These are phyloP conservation scores for Pulicaria dysenterica DNA, from an alignment of 129 eudicot genomes.

Conservation along the genomic window DNA sequence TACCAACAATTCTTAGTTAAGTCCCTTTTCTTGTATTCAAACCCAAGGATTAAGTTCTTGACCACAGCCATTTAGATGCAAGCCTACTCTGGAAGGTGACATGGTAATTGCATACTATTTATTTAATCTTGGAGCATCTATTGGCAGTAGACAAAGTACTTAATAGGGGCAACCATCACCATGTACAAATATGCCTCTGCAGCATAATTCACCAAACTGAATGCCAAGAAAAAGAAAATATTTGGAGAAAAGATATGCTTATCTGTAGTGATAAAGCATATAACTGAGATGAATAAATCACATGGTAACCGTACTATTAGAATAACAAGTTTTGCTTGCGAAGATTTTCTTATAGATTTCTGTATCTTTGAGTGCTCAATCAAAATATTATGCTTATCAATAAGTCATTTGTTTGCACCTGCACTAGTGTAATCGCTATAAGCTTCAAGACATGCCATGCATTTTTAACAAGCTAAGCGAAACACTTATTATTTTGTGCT, in stretches of 20 bases:
- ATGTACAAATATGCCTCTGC: constrained; percentile 1
- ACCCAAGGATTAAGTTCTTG: constrained; percentile 6
- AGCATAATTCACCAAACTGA: constrained; percentile 1
- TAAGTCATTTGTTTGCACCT: constrained; percentile 3
- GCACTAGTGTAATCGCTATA: constrained; percentile 12
- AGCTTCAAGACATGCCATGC: neutral
- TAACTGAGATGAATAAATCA: constrained; percentile 16
- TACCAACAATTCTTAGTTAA: constrained; percentile 17
- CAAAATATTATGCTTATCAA: constrained; percentile 21
- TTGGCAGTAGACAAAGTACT: constrained; percentile 14
- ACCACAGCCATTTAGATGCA: constrained; percentile 19
- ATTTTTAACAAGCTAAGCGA: neutral
- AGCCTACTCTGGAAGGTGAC: neutral
- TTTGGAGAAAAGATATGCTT: constrained; percentile 11
- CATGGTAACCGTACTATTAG: constrained; percentile 24
- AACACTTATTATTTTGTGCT: neutral
- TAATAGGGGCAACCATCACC: constrained; percentile 18
- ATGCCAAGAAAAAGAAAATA: constrained; percentile 9
- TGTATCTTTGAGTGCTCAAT: constrained; percentile 24
- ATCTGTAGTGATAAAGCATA: constrained; percentile 23
- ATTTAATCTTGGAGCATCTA: constrained; percentile 5
- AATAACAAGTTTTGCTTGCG: constrained; percentile 6
- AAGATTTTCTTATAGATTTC: constrained; percentile 26
- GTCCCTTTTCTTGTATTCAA: constrained; percentile 9
- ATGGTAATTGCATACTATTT: no score